phyloP scores from a whole-genome alignment of 1,284 basidiomycete genomes.

The Wolfiporia cocos region DNA sequence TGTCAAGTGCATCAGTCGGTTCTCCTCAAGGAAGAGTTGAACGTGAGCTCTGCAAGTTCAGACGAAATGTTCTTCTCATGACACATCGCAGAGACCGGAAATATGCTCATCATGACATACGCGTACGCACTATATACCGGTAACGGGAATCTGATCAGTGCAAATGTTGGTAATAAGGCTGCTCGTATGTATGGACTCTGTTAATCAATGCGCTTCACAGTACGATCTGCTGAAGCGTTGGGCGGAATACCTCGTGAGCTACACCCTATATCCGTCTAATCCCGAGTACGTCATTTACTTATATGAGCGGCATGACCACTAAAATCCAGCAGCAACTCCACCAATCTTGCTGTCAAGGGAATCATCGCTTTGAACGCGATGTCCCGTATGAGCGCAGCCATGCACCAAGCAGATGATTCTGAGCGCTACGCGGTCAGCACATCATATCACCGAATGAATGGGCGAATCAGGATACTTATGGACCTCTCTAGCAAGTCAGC shows the following conservation, averaged over 20 bases:
- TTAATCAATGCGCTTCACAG: too few species aligned
- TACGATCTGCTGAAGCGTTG: slow-evolving; percentile 55
- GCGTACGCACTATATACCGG: slow-evolving; percentile 57
- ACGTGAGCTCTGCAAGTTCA: slow-evolving; percentile 7
- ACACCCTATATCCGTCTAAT: slow-evolving; percentile 43
- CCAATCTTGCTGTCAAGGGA: slow-evolving; percentile 69
- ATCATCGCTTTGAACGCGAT: slow-evolving; percentile 66
- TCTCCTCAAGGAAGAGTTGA: slow-evolving; percentile 8
- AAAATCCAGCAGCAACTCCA: slow-evolving; percentile 71
- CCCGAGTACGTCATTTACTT: slow-evolving; percentile 30
- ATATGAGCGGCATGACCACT: slow-evolving; percentile 25
- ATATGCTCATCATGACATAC: slow-evolving; percentile 70
- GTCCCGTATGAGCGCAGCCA: slow-evolving; percentile 44
- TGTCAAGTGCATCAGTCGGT: not conserved
- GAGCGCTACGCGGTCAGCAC: slow-evolving; percentile 45
- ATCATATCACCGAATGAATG: not conserved
- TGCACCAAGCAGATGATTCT: slow-evolving; percentile 40
- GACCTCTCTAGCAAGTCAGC: too few species aligned
- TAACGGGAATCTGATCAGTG: slow-evolving; percentile 43
- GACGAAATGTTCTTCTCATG: not conserved
- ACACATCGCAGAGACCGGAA: slow-evolving; percentile 46
- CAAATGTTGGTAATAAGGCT: slow-evolving; percentile 35
- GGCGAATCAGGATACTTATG: not conserved
- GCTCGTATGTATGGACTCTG: not conserved
- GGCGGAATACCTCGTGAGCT: slow-evolving; percentile 59